Evolutionary conservation across 805 yeast genomes (phyloP).

Genomic region (Suhomyces kilbournensis): DNA sequence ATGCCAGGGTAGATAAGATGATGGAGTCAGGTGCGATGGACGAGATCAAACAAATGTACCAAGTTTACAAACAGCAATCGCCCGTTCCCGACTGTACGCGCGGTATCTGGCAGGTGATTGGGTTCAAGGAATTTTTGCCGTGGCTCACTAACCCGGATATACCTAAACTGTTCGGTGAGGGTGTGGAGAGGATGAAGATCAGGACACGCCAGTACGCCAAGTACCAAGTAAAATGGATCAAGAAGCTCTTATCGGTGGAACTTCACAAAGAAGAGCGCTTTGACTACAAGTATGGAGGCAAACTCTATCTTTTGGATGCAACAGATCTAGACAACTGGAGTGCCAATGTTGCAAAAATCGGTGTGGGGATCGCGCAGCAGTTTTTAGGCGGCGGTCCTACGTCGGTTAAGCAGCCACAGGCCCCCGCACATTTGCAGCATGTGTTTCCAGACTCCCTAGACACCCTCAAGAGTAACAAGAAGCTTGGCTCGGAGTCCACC

Average conservation of each 20-base stretch:
- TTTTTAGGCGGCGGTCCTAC: slow-evolving; percentile 29
- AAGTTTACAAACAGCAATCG: slow-evolving; percentile 32
- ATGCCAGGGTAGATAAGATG: slow-evolving; percentile 83
- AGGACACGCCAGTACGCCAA: slow-evolving; percentile 85
- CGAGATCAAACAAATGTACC: slow-evolving; percentile 64
- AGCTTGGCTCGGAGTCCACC: slow-evolving; percentile 29
- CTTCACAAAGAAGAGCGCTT: slow-evolving; percentile 45
- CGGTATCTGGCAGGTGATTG: slow-evolving; percentile 94
- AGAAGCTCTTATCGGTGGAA: slow-evolving; percentile 63
- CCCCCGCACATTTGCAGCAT: slow-evolving; percentile 22
- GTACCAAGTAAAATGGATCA: slow-evolving; percentile 88
- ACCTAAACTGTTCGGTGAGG: slow-evolving; percentile 30
- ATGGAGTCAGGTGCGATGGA: slow-evolving; percentile 60
- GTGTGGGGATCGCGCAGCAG: slow-evolving; percentile 45
- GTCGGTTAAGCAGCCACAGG: slow-evolving; percentile 22
- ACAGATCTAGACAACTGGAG: slow-evolving; percentile 67
- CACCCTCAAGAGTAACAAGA: slow-evolving; percentile 36
- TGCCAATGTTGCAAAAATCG: slow-evolving; percentile 52
- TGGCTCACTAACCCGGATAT: slow-evolving; percentile 42
- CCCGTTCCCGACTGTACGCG: slow-evolving; percentile 52
- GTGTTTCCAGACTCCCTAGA: slow-evolving; percentile 26
- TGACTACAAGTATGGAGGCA: slow-evolving; percentile 56
- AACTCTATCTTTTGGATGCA: slow-evolving; percentile 70
- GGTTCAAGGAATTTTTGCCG: slow-evolving; percentile 85
- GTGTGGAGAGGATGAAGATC: slow-evolving; percentile 75